Evolutionary conservation across 78 protist species (phyloP).

Genomic region (Dictyostelium firmibasis): DNA sequence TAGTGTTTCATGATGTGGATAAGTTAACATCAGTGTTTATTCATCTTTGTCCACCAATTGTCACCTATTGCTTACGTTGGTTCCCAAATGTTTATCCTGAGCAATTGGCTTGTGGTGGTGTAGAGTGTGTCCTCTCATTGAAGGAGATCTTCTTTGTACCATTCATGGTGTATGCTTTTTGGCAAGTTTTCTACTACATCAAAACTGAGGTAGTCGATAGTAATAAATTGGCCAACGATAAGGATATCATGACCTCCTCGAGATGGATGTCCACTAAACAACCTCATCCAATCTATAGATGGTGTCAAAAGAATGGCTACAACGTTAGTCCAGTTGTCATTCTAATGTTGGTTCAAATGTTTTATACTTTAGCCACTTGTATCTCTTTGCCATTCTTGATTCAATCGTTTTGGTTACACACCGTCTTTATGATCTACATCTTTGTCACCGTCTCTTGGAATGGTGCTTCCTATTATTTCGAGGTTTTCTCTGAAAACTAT

Average conservation of each 20-base stretch:
- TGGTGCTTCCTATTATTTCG: constrained; percentile 86
- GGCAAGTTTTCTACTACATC: constrained; percentile 85
- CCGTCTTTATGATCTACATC: constrained; percentile 44
- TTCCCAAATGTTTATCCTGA: constrained; percentile 26
- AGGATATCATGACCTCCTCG: constrained; percentile 63
- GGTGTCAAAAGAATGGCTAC: constrained; percentile 29
- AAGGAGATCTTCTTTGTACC: constrained; percentile 42
- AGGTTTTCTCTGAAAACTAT: constrained; percentile 76
- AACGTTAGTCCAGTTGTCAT: constrained; percentile 34
- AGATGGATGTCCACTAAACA: constrained; percentile 85
- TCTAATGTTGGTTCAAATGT: constrained; percentile 64
- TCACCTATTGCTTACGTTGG: constrained; percentile 85
- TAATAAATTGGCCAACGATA: constrained; percentile 54
- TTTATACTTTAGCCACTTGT: constrained; percentile 61
- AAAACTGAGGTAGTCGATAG: constrained; percentile 82
- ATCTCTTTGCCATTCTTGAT: constrained; percentile 57
- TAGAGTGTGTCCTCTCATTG: constrained; percentile 11
- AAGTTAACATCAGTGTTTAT: constrained; percentile 86
- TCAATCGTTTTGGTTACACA: constrained; percentile 41
- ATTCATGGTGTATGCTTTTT: constrained; percentile 55
- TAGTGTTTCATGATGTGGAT: constrained; percentile 89
- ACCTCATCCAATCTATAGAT: constrained; percentile 81
- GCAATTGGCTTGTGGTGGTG: constrained; percentile 61
- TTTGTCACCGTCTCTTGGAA: constrained; percentile 70
- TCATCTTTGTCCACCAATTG: constrained; percentile 85